Base-by-base conservation (phyloP, 768 basidiomycete species). In the Pleurotus pulmonarius region DNA sequence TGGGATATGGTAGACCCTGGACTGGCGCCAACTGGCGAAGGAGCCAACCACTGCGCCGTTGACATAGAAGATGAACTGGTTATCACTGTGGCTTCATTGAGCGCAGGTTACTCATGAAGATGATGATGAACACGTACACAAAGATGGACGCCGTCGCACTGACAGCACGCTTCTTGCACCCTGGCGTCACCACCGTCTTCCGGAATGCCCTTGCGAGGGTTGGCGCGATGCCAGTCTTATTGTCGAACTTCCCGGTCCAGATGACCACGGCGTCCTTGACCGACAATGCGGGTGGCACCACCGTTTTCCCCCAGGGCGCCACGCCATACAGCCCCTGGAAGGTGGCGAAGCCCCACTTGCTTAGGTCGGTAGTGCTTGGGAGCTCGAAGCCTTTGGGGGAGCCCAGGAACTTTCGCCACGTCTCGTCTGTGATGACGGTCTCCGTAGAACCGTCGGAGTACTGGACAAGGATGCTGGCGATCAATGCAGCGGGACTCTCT, bases 81-180 rank as follows among this genome's bases (percentile, higher is more conserved):
- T 68, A 60, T 74, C 73, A 37, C 49, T 52, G 26, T 34, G 16
- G 2, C 18, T 16, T 16, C 44, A 20, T 47, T 24, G 3, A 47
- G 12, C 46, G 2, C 9, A 18, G 26, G 29, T 29, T 29, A 29
- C 3, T 9, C 29, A 29, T 18, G 38, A 24, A 37, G n/a, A 52
- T 80, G 0, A 92, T 93, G 53, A 99, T 29, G 29, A 29, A 2
- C 8, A 29, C 29, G 29, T 29, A 29, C 49, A 37, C 29, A 52
- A 34, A 20, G 15, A 52, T 15, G 15, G 37, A 25, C 13, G 38
- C 39, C 11, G 20, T 52, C 26, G 49, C 49, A 16, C 20, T 20
- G 29, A 52, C 39, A 15, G 49, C 49, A 3, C 49, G 39, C 49
- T 52, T 52, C 15, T n/a, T 41, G 16, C 39, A 38, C 38, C 49